Evolutionary conservation across 106 monocot species (phyloP).

Genomic region (Dendrobium nobile): DNA sequence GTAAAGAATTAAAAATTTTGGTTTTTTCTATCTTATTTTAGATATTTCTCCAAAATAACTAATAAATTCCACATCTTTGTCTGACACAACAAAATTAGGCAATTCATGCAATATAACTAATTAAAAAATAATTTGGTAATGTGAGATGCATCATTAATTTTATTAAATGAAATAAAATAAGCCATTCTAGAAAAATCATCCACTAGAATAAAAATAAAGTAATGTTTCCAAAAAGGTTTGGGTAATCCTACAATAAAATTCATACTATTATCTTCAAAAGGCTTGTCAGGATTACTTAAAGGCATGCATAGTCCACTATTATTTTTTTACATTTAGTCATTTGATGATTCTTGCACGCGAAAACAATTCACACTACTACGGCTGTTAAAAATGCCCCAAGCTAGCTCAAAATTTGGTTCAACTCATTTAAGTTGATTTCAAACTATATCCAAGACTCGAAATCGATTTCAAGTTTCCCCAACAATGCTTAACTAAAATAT

Average conservation of each 20-base stretch:
- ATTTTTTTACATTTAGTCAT: no score
- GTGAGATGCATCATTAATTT: neutral
- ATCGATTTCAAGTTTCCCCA: no score
- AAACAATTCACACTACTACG: no score
- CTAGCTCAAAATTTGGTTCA: no score
- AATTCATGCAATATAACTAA: neutral
- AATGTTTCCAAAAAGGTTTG: neutral
- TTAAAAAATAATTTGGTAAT: neutral
- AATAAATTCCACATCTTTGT: no score
- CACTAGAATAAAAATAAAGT: neutral
- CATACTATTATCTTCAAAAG: neutral
- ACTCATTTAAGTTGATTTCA: no score
- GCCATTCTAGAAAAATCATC: neutral
- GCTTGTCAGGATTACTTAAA: neutral
- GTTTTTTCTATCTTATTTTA: neutral
- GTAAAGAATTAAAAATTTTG: neutral
- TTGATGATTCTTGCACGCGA: no score
- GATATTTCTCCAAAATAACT: neutral
- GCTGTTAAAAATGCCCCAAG: no score
- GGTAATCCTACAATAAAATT: neutral
- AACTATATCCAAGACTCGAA: no score
- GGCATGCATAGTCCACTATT: neutral
- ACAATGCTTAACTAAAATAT: no score
- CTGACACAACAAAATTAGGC: neutral
- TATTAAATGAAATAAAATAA: neutral